phyloP scores from a whole-genome alignment of 345 rosid species.

The Eucalyptus viminalis region DNA sequence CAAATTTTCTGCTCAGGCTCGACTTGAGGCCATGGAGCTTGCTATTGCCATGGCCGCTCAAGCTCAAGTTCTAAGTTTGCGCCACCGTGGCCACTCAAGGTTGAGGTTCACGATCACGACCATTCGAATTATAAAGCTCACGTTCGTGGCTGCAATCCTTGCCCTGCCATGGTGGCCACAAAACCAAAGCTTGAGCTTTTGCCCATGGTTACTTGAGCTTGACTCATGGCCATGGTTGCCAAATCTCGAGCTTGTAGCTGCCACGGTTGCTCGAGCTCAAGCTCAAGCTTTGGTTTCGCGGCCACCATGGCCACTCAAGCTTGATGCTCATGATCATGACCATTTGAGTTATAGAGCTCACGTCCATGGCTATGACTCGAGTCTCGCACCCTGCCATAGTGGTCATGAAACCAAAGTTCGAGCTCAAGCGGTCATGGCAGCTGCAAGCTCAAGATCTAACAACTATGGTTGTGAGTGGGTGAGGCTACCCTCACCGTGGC shows the following conservation, averaged over 20 bases:
- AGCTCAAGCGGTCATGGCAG: too few species aligned
- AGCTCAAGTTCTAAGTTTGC: not conserved
- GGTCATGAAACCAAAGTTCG: too few species aligned
- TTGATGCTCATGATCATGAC: not conserved
- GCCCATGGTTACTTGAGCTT: too few species aligned
- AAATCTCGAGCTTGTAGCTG: not conserved
- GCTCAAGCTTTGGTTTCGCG: not conserved
- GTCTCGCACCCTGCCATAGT: too few species aligned
- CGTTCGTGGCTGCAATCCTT: not conserved
- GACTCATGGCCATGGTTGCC: not conserved
- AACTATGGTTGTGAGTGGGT: not conserved
- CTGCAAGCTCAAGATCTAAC: not conserved
- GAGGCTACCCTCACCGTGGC: fast-evolving
- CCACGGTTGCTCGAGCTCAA: not conserved
- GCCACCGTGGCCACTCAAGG: not conserved
- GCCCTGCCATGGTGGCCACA: not conserved
- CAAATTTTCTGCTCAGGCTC: not conserved
- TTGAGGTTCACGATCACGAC: not conserved
- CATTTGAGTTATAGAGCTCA: not conserved
- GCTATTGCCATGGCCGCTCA: not conserved
- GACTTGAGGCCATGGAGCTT: not conserved
- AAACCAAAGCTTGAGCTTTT: not conserved
- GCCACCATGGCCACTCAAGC: not conserved
- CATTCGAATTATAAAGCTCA: not conserved
- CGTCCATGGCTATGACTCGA: not conserved